A percentile compares a stretch with the other conserved stretches of the same genome.
Evolutionary conservation across 1,284 basidiomycete species (phyloP).

Genomic region (Phlebopus sp.): DNA sequence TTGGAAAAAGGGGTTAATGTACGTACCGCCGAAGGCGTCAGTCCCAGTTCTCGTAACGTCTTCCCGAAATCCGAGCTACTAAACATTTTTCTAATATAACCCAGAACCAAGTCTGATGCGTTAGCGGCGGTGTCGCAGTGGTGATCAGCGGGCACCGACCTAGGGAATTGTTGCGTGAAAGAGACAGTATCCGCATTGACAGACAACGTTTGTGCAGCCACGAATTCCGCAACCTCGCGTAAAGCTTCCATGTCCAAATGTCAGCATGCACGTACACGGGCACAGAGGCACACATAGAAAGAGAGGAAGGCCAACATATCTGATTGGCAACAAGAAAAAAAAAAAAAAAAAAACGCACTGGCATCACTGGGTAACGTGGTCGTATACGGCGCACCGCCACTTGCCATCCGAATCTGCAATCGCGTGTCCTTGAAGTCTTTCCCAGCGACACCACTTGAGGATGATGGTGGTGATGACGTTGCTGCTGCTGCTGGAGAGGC

Average conservation of each 20-base stretch:
- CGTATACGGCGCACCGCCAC: constrained; percentile 75
- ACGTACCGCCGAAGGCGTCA: constrained; percentile 77
- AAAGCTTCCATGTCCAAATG: constrained; percentile 49
- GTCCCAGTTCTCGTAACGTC: constrained; percentile 66
- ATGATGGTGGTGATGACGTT: constrained; percentile 11
- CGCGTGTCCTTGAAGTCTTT: constrained; percentile 82
- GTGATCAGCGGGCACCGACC: constrained; percentile 43
- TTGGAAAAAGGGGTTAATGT: constrained; percentile 1
- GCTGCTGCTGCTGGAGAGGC: constrained; percentile 38
- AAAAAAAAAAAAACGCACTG: constrained; percentile 47
- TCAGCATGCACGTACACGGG: neutral
- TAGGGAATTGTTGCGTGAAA: constrained; percentile 80
- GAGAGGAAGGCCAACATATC: too few species aligned
- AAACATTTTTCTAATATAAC: constrained; percentile 61
- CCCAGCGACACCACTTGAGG: constrained; percentile 48
- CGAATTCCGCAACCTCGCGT: constrained; percentile 80
- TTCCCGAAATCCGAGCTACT: constrained; percentile 60
- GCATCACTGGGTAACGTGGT: constrained; percentile 79
- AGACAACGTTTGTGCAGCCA: constrained; percentile 69
- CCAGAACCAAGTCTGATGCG: too few species aligned
- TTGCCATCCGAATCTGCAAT: constrained; percentile 80
- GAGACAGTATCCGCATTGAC: constrained; percentile 75
- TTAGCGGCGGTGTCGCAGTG: too few species aligned
- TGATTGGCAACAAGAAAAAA: neutral
- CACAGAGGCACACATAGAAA: too few species aligned